A percentile compares a stretch with the other conserved stretches of the same genome.
Conservation (phyloP, 73 alveolate species). For the Durusdinium trenchii region DNA sequence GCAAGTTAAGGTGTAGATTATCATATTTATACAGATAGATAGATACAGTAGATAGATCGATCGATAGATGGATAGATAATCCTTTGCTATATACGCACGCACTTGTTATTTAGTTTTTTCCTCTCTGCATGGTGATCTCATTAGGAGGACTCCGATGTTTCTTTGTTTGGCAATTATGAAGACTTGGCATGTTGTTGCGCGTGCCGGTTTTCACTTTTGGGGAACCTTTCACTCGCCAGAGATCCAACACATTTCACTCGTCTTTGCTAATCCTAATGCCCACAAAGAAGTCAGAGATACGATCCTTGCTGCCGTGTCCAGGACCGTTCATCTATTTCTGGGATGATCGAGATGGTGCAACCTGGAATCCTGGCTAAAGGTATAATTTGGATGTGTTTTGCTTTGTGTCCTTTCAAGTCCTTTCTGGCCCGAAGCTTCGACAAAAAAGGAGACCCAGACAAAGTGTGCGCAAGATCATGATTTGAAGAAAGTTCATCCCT, state of each 20-base stretch:
- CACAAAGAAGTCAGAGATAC: neutral
- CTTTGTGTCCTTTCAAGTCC: no score
- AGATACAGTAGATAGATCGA: no score
- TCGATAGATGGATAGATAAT: no score
- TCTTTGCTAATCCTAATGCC: neutral
- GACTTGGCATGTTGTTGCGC: no score
- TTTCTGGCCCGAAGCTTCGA: neutral
- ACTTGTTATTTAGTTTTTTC: no score
- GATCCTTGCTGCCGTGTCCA: neutral
- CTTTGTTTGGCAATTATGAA: no score
- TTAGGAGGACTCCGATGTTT: no score
- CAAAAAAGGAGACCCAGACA: neutral
- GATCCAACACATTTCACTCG: neutral
- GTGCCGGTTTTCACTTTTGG: no score
- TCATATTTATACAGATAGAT: no score
- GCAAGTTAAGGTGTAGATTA: no score
- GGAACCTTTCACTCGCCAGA: neutral
- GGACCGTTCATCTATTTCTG: conserved; percentile 80
- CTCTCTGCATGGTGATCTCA: no score
- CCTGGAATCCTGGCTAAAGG: conserved; percentile 6
- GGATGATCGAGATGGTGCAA: conserved; percentile 86
- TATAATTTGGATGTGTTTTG: neutral
- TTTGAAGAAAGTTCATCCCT: neutral
- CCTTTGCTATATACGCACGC: no score
- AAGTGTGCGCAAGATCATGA: neutral